Base-by-base conservation (phyloP, 306 rosid species). In the Purshia tridentata region DNA sequence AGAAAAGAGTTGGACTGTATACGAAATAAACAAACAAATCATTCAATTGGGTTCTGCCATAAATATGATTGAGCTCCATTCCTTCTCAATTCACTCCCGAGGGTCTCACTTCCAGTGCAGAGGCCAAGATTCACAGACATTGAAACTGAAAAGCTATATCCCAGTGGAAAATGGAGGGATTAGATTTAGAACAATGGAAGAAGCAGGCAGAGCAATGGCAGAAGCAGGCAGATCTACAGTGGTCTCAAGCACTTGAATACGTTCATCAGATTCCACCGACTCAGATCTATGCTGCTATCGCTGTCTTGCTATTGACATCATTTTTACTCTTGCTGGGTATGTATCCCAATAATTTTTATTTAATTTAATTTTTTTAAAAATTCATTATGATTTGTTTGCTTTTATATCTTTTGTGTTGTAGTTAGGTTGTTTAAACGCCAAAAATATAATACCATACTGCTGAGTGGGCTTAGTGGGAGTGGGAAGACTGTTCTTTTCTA, bases 401-500 rank as follows among this genome's bases (percentile, higher is more conserved):
- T 69, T 77, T 51, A 8, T 9, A 65, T 10, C 16, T 76, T 76
- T 67, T 73, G 4, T 48, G 46, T 46, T 78, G 83, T 76, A 93
- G 98, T 88, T 50, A 83, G 90, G 70, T 73, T 93, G 76, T 86
- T 93, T 37, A 93, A 80, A 75, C 88, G 91, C 51, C 69, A 81
- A 1, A 93, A 86, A 81, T 82, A 88, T 29, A 82, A 86, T 74
- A 91, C 96, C 45, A 72, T 93, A 76, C 87, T 93, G 16, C 83
- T 93, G 65, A 87, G 86, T 13, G 96, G 98, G 65, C 94, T 91
- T 48, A 81, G 83, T 67, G 98, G 98, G 12, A 80, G 92, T 29
- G 97, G 98, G 59, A 93, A 91, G 81, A 89, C 97, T 20, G 86
- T 84, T 81, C 70, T 93, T 54, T 93, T 88, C 86, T 91, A 88